phyloP scores from a whole-genome alignment of 2,329 filamentous ascomycete genomes.

The Xylariaceae sp. region DNA sequence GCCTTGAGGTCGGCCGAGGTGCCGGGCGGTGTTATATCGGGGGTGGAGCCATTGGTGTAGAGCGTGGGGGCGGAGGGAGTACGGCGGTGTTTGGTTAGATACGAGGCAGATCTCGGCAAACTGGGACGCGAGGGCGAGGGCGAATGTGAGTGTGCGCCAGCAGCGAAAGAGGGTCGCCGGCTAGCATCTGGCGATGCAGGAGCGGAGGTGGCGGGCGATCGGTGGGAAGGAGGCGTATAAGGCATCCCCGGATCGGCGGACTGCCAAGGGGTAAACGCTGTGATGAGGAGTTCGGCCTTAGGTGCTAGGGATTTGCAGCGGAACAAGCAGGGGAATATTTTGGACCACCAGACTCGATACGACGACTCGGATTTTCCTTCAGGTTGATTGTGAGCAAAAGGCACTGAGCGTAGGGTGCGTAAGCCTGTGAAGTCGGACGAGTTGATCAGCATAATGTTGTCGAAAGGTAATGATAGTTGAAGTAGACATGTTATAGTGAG shows the following conservation, averaged over 20 bases:
- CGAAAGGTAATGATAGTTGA: no score
- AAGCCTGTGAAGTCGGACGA: no score
- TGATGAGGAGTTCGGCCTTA: constrained; percentile 23
- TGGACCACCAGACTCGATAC: constrained; percentile 25
- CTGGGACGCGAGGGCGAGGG: constrained; percentile 44
- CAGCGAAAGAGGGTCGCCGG: constrained; percentile 55
- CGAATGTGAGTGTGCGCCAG: constrained; percentile 32
- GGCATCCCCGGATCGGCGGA: constrained; percentile 60
- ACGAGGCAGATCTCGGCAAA: constrained; percentile 62
- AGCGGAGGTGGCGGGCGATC: constrained; percentile 58
- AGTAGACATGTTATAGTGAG: no score
- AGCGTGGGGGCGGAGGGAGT: constrained; percentile 46
- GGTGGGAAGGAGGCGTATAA: constrained; percentile 76
- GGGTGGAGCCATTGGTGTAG: constrained; percentile 28
- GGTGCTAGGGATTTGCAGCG: constrained; percentile 19
- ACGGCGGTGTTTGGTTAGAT: constrained; percentile 60
- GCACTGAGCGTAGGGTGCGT: no score
- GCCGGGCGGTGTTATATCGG: constrained; percentile 44
- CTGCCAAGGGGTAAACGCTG: constrained; percentile 24
- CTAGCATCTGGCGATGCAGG: constrained; percentile 54
- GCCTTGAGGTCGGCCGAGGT: constrained; percentile 48
- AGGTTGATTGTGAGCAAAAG: no score
- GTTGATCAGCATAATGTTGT: no score
- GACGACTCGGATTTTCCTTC: no score
- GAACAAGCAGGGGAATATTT: constrained; percentile 29